These are phyloP conservation scores for Clathrospora elynae DNA, from an alignment of 2,329 filamentous ascomycete genomes.

Conservation along the genomic window DNA sequence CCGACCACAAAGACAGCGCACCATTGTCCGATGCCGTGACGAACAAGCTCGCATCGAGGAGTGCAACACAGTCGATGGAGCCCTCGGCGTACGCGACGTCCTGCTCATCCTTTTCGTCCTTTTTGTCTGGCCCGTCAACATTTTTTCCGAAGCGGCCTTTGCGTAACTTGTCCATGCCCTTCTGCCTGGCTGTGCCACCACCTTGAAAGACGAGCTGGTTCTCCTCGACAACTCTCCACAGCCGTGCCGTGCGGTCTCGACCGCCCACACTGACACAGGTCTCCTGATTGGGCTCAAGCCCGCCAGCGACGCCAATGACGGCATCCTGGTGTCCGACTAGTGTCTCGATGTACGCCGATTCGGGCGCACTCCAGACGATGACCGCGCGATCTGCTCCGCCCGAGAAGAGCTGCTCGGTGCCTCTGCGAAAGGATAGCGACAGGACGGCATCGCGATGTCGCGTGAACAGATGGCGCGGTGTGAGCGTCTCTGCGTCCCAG, in stretches of 20 bases:
- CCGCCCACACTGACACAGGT: constrained; percentile 90
- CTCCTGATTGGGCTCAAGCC: constrained; percentile 70
- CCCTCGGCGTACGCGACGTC: constrained; percentile 66
- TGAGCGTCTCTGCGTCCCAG: constrained; percentile 81
- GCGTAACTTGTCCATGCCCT: constrained; percentile 46
- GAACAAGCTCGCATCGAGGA: constrained; percentile 86
- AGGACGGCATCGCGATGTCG: constrained; percentile 90
- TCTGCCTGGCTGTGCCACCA: constrained; percentile 60
- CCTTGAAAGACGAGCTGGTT: constrained; percentile 94
- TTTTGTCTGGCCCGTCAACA: constrained; percentile 52
- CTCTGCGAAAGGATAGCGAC: constrained; percentile 80
- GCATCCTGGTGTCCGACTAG: constrained; percentile 95
- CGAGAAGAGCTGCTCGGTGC: constrained; percentile 89
- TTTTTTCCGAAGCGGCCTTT: constrained; percentile 44
- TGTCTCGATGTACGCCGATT: constrained; percentile 92
- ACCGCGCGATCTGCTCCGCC: constrained; percentile 89
- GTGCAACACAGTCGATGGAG: constrained; percentile 88
- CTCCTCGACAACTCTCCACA: constrained; percentile 97
- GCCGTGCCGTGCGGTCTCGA: constrained; percentile 83
- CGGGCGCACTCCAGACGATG: constrained; percentile 92
- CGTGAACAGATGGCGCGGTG: constrained; percentile 80
- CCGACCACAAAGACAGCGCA: constrained; percentile 81
- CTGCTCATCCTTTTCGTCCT: constrained; percentile 52
- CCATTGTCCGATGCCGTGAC: constrained; percentile 95
- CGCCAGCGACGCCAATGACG: constrained; percentile 75